Evolutionary conservation across 306 rosid genomes (phyloP).

Genomic region (Fragaria ananassa): DNA sequence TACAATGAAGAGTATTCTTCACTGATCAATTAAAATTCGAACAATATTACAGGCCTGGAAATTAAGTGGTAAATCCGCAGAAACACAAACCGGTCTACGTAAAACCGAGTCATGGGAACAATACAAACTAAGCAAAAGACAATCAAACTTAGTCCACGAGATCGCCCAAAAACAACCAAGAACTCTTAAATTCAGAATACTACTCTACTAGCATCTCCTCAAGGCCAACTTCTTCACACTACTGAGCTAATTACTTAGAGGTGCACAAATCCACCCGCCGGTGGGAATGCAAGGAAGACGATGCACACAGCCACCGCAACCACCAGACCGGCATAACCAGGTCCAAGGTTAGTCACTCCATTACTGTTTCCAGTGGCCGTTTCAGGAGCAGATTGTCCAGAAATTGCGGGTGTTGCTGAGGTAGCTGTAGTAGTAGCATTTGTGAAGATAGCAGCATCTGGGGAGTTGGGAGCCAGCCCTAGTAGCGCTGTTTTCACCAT

Average conservation of each 20-base stretch:
- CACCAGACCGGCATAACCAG: constrained; percentile 19
- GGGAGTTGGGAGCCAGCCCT: constrained; percentile 59
- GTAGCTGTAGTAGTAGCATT: constrained; percentile 13
- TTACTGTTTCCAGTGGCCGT: background rate
- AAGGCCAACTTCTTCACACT: background rate
- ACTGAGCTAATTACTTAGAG: background rate
- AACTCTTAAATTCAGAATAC: background rate
- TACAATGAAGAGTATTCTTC: background rate
- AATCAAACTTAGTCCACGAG: background rate
- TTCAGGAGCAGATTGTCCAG: background rate
- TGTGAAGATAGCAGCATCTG: constrained; percentile 77
- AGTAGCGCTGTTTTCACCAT: constrained; percentile 49
- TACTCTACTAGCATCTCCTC: background rate
- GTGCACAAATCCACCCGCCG: constrained; percentile 19
- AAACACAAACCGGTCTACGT: background rate
- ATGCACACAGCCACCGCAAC: constrained; percentile 32
- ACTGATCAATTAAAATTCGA: background rate
- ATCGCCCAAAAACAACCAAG: background rate
- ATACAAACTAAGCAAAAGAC: background rate
- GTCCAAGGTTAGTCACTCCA: constrained; percentile 25
- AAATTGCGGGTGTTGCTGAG: background rate
- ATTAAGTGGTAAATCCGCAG: background rate
- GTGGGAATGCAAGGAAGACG: constrained; percentile 32
- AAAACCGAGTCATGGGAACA: background rate
- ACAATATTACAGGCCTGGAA: background rate